Evolutionary conservation across 1,284 basidiomycete species (phyloP), one percentile per base, ranked within the genome.

Genomic region (Pulveroboletus sp.): DNA sequence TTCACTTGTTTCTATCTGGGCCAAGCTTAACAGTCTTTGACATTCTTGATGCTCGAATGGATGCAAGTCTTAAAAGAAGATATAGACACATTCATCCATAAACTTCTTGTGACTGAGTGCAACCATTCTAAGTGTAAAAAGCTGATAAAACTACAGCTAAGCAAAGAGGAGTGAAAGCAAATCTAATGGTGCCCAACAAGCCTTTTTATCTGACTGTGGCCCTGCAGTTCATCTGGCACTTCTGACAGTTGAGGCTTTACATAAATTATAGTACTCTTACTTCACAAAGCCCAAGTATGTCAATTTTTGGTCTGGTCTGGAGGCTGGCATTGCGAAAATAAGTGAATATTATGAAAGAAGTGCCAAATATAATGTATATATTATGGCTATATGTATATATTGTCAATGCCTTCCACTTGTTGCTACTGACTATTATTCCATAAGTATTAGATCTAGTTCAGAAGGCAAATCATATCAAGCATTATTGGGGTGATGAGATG

Each of bases 281-380:
- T 46, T 44, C 3, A 36, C 2, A 2, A 48, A 56, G 4, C 24
- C n/a, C 0, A 61, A 66, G 11, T 67, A 69, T 43, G 6, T 25
- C 1, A 12, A 31, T 4, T 71, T 69, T 44, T 43, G 51, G 14
- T 14, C 38, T 1, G 67, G 63, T 1, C 57, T 74, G 5, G 31
- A 64, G 5, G 65, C 61, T 3, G 70, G 57, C 0, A 47, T 61
- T 14, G n/a, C 29, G 0, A 73, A 73, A 49, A 47, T 75, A 0
- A 29, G 61, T 5, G 49, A 63, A 1, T 74, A 73, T 49, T 74
- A 74, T 43, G 36, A 63, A 20, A 65, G 62, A 22, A 68, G 62
- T 3, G 59, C 62, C 0, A 58, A 60, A 2, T 29, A 18, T 4
- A 12, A 45, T 33, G 42, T 20, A 28, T 43, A 43, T n/a, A 43